Percentiles rank a stretch among this genome's conserved stretches.
phyloP scores from a whole-genome alignment of 352 stramenopile species.

The Pythium rishiriense region DNA sequence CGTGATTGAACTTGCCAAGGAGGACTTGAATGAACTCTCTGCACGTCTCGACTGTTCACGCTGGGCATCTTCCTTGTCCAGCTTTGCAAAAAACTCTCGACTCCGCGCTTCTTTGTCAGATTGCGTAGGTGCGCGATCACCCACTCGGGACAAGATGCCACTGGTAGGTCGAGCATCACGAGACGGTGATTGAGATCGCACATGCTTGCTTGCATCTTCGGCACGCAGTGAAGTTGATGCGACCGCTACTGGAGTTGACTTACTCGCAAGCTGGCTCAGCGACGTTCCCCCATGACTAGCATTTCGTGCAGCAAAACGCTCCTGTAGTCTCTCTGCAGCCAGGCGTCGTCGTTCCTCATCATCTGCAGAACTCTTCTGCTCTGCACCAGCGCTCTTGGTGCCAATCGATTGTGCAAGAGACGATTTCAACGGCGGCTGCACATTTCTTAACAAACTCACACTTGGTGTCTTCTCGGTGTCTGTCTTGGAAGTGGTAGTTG shows the following conservation, averaged over 20 bases:
- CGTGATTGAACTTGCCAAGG: not conserved
- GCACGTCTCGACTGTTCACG: constrained; percentile 8
- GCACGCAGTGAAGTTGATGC: not conserved
- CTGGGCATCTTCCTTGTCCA: constrained; percentile 50
- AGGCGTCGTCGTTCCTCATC: constrained; percentile 17
- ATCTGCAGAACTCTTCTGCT: constrained; percentile 1
- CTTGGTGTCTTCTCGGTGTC: not conserved
- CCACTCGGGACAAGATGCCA: constrained; percentile 24
- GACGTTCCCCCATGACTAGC: constrained; percentile 1
- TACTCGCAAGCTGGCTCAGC: constrained; percentile 6
- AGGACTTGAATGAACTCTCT: constrained; percentile 17
- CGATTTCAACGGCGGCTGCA: not conserved
- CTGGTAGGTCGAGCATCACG: not conserved
- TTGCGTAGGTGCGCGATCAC: constrained; percentile 4
- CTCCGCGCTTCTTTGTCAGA: constrained; percentile 26
- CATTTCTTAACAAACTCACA: not conserved
- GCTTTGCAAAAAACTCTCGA: constrained; percentile 48
- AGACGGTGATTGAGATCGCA: not conserved
- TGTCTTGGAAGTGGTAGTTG: not conserved
- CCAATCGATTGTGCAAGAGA: not conserved
- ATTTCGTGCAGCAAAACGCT: constrained; percentile 12
- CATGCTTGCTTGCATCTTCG: not conserved
- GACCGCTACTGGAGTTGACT: constrained; percentile 7
- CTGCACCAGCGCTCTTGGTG: not conserved
- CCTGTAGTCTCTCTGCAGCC: constrained; percentile 16